Percentiles rank a stretch among this genome's conserved stretches.
Evolutionary conservation across 2,329 filamentous ascomycete genomes (phyloP).

Genomic region (Aspergillus texensis): DNA sequence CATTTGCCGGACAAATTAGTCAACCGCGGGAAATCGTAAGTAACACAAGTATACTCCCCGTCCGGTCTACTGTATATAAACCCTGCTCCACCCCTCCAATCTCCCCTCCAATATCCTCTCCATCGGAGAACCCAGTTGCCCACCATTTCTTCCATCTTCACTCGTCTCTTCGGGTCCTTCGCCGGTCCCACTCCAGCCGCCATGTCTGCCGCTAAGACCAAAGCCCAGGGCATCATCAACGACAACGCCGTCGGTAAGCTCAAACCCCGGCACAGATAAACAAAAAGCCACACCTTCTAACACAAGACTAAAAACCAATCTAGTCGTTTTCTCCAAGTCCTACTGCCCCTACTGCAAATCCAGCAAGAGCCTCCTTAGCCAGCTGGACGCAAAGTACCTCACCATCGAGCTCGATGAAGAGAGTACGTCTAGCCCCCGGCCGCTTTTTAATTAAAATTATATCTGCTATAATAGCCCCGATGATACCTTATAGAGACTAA

Average conservation of each 20-base stretch:
- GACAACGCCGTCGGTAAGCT: slow-evolving; percentile 79
- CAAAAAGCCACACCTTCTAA: not conserved
- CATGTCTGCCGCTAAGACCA: slow-evolving; percentile 82
- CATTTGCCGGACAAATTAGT: slow-evolving; percentile 3
- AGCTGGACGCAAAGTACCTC: slow-evolving; percentile 71
- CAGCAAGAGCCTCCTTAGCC: slow-evolving; percentile 74
- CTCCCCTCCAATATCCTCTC: not conserved
- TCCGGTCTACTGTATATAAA: slow-evolving; percentile 2
- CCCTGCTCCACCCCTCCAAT: not conserved
- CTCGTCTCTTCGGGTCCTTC: slow-evolving; percentile 68
- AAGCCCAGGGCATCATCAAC: slow-evolving; percentile 84
- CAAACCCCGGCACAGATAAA: not conserved
- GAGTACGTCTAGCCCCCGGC: slow-evolving; percentile 57
- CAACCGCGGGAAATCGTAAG: not conserved
- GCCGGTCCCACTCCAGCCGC: slow-evolving; percentile 60
- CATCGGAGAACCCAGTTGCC: slow-evolving; percentile 14
- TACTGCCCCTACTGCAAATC: slow-evolving; percentile 92
- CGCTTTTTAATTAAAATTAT: too few species aligned
- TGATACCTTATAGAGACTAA: not conserved
- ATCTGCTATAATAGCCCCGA: too few species aligned
- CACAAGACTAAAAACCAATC: not conserved
- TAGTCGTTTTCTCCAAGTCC: slow-evolving; percentile 91
- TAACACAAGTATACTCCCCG: not conserved
- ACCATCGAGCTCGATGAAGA: slow-evolving; percentile 83
- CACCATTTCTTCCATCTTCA: slow-evolving; percentile 69